A percentile compares a stretch with the other conserved stretches of the same genome.
These are phyloP conservation scores for Fusarium tuaranense DNA, from an alignment of 2,329 filamentous ascomycete genomes.

Conservation along the genomic window DNA sequence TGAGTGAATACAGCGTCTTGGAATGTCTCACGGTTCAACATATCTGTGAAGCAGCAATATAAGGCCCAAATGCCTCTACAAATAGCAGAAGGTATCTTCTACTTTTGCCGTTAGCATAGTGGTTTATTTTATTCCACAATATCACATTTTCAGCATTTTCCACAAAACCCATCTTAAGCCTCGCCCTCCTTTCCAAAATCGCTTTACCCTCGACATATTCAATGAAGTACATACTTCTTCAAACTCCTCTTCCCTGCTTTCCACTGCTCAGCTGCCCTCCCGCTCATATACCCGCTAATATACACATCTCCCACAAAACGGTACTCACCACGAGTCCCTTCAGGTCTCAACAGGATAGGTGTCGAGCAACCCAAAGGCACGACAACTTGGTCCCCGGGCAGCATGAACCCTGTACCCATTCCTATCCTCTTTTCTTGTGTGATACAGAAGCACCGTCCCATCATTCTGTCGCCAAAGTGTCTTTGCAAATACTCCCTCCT, in stretches of 20 bases:
- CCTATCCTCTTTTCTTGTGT: constrained; percentile 9
- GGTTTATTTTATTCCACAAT: neutral
- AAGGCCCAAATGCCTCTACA: too few relatives aligned
- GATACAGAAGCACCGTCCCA: constrained; percentile 23
- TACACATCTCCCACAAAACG: constrained; percentile 28
- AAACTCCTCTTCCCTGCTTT: neutral
- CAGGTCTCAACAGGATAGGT: constrained; percentile 14
- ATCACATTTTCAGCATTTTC: neutral
- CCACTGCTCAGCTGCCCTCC: constrained; percentile 24
- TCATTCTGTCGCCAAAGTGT: constrained; percentile 24
- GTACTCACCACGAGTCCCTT: constrained; percentile 15
- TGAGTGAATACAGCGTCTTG: too few relatives aligned
- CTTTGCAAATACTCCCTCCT: constrained; percentile 10
- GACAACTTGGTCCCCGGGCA: constrained; percentile 19
- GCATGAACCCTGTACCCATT: constrained; percentile 25
- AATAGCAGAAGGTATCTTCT: too few relatives aligned
- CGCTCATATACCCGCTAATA: constrained; percentile 24
- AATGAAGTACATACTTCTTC: constrained; percentile 24
- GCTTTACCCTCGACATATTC: neutral
- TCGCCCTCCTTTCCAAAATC: neutral
- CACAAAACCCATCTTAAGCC: neutral
- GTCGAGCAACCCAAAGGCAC: constrained; percentile 27
- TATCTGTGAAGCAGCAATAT: too few relatives aligned
- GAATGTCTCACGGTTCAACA: neutral
- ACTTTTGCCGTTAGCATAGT: too few relatives aligned